Evolutionary conservation across 106 monocot species (phyloP).

Genomic region (Acorus calamus): DNA sequence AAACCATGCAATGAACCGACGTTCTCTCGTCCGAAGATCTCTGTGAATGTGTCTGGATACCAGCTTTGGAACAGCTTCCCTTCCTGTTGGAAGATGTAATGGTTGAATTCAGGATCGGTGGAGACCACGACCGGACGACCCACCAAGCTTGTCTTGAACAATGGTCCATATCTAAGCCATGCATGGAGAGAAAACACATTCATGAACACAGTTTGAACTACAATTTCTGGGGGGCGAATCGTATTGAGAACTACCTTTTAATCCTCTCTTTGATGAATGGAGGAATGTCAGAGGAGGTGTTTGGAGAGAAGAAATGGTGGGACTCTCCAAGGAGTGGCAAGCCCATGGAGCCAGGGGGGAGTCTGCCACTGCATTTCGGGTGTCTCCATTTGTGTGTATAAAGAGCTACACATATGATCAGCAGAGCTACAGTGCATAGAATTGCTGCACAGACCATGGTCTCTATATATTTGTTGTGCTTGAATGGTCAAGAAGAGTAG

Average conservation of each 20-base stretch:
- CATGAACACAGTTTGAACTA: too few relatives aligned
- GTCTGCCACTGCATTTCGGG: constrained; percentile 34
- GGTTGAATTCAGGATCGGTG: constrained; percentile 40
- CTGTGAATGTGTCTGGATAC: constrained; percentile 55
- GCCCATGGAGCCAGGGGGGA: constrained; percentile 52
- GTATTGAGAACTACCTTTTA: constrained; percentile 15
- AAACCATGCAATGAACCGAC: constrained; percentile 43
- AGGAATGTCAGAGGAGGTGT: constrained; percentile 25
- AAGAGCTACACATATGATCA: constrained; percentile 1
- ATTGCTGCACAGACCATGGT: too few relatives aligned
- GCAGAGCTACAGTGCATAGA: neutral
- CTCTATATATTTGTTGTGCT: too few relatives aligned
- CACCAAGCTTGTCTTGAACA: constrained; percentile 57
- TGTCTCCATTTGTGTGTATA: constrained; percentile 27
- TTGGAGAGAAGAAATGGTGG: constrained; percentile 34
- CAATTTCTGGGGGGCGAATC: too few relatives aligned
- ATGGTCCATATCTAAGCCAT: constrained; percentile 33
- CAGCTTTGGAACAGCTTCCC: constrained; percentile 53
- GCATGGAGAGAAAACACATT: too few relatives aligned
- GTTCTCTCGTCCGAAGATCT: constrained; percentile 53
- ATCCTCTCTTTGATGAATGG: constrained; percentile 42
- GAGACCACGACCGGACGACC: constrained; percentile 41
- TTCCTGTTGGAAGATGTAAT: constrained; percentile 52
- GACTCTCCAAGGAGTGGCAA: constrained; percentile 43
- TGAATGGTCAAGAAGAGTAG: too few relatives aligned